phyloP scores from a whole-genome alignment of 2,329 filamentous ascomycete species.

The Dissoconium aciculare region DNA sequence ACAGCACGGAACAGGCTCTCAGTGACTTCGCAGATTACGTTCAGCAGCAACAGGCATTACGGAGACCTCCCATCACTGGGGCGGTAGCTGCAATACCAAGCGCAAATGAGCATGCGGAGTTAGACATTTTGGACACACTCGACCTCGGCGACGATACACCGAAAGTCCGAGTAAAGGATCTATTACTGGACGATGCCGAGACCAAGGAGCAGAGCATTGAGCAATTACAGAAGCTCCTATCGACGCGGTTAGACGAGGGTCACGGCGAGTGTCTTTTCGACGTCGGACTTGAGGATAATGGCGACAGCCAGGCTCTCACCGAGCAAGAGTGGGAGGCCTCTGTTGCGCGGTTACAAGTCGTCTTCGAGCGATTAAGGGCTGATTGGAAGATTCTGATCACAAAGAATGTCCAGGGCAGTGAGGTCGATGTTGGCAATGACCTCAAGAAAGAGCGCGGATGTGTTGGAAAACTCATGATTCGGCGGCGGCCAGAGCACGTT shows the following conservation, averaged over 20 bases:
- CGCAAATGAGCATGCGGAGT: conserved; percentile 58
- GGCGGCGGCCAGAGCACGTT: conserved; percentile 54
- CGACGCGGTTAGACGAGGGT: conserved; percentile 61
- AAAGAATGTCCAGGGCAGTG: conserved; percentile 65
- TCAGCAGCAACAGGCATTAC: conserved; percentile 73
- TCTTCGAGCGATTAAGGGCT: conserved; percentile 50
- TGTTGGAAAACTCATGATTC: conserved; percentile 74
- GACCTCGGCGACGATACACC: conserved; percentile 56
- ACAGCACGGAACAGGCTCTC: conserved; percentile 43
- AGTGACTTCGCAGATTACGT: conserved; percentile 97
- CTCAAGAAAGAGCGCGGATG: conserved; percentile 56
- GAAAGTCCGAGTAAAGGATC: conserved; percentile 55
- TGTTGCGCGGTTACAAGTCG: conserved; percentile 48
- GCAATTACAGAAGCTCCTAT: conserved; percentile 50
- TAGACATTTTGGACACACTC: conserved; percentile 74
- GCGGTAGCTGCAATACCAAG: conserved; percentile 15
- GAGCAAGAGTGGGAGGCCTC: conserved; percentile 62
- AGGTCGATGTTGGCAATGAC: conserved; percentile 50
- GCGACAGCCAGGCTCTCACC: conserved; percentile 66
- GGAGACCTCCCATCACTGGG: conserved; percentile 29
- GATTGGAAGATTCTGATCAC: conserved; percentile 74
- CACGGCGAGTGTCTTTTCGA: conserved; percentile 86
- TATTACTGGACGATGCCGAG: conserved; percentile 47
- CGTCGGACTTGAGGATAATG: conserved; percentile 77
- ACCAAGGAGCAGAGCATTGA: conserved; percentile 41